Conservation (phyloP, 2,329 filamentous ascomycete species). For the Pseudocercospora vitis region DNA sequence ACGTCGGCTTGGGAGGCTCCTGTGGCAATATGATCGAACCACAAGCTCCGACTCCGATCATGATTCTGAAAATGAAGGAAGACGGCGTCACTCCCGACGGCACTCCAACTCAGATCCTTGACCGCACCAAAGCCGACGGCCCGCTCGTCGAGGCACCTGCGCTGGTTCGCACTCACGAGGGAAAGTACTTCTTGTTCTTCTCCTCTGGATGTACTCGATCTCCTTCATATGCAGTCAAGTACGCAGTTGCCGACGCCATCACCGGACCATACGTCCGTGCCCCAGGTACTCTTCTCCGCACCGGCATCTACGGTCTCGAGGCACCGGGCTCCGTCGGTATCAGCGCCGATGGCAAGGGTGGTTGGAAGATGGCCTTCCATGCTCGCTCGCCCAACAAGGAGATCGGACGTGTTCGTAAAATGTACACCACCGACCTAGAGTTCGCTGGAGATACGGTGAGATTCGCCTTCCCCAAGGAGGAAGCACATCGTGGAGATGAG, state of each 20-base stretch:
- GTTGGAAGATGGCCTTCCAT: slow-evolving; percentile 37
- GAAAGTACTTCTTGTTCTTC: slow-evolving; percentile 41
- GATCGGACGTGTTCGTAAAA: slow-evolving; percentile 34
- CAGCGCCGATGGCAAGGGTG: slow-evolving; percentile 25
- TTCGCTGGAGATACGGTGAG: slow-evolving; percentile 30
- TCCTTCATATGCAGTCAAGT: slow-evolving; percentile 37
- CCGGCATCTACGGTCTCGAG: slow-evolving; percentile 34
- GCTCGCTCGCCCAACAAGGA: slow-evolving; percentile 30
- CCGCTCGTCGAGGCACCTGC: slow-evolving; percentile 40
- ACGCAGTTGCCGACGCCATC: slow-evolving; percentile 34
- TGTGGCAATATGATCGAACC: slow-evolving; percentile 36
- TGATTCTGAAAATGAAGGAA: slow-evolving; percentile 35
- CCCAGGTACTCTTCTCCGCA: slow-evolving; percentile 28
- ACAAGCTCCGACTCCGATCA: slow-evolving; percentile 34
- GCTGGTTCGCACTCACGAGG: slow-evolving; percentile 31
- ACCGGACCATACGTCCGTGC: slow-evolving; percentile 36
- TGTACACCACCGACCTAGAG: slow-evolving; percentile 36
- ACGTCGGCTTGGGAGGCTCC: slow-evolving; percentile 29
- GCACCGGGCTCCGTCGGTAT: slow-evolving; percentile 37
- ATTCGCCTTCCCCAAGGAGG: slow-evolving; percentile 26
- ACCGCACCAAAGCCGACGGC: slow-evolving; percentile 33
- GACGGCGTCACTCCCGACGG: slow-evolving; percentile 34
- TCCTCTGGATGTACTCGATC: slow-evolving; percentile 37
- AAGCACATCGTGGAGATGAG: neutral
- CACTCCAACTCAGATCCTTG: slow-evolving; percentile 30